phyloP scores from a whole-genome alignment of 805 yeast genomes.

The Lipomyces yamanashiensis region DNA sequence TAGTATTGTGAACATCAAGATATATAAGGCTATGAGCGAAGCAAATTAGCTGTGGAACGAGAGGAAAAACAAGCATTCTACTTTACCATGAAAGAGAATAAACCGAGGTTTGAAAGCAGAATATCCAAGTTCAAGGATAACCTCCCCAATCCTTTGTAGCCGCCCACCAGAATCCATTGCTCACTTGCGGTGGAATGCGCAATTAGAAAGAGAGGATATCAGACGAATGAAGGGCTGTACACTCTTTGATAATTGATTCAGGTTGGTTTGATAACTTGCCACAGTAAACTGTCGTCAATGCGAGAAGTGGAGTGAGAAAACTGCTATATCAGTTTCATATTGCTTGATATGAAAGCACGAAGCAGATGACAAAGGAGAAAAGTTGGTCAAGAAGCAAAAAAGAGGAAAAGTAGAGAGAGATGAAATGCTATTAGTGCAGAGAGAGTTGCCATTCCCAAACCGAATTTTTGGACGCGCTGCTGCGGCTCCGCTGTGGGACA shows the following conservation, averaged over 20 bases:
- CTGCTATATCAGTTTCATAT: not conserved
- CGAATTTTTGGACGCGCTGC: too few relatives aligned
- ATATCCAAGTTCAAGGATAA: slow-evolving; percentile 2
- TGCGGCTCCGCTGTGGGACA: too few relatives aligned
- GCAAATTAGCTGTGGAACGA: slow-evolving; percentile 46
- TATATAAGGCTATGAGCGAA: slow-evolving; percentile 62
- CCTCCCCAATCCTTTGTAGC: not conserved
- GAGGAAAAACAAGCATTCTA: not conserved
- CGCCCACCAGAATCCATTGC: not conserved
- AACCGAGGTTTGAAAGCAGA: slow-evolving; percentile 33
- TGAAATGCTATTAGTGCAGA: too few relatives aligned
- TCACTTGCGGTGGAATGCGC: too few relatives aligned
- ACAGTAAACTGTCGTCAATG: not conserved
- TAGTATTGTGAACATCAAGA: slow-evolving; percentile 60
- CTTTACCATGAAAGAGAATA: slow-evolving; percentile 31
- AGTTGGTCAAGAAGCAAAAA: not conserved
- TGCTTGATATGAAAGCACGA: not conserved
- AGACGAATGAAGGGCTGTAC: not conserved
- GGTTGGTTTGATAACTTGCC: not conserved
- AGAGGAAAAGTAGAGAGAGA: not conserved
- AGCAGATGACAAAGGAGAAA: not conserved
- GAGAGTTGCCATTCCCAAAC: too few relatives aligned
- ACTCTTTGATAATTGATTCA: not conserved
- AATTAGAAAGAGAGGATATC: not conserved
- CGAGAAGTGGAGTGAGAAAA: not conserved